These are phyloP conservation scores for Candida maris DNA, from an alignment of 805 yeast genomes.

Conservation along the genomic window DNA sequence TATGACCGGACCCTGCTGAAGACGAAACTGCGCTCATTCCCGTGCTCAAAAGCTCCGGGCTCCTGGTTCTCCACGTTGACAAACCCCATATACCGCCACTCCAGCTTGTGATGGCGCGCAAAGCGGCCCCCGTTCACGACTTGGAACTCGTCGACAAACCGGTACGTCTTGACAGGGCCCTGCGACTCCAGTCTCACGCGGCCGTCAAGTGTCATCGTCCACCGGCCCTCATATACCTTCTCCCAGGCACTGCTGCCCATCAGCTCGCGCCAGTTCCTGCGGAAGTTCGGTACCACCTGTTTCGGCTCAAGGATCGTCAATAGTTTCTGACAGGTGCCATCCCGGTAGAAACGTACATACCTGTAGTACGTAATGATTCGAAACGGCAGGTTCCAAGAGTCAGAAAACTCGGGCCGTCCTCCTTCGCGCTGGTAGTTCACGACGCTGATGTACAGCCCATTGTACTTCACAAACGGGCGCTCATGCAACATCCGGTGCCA, in stretches of 20 bases:
- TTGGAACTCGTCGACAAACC: conserved; percentile 59
- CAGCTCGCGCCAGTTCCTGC: conserved; percentile 26
- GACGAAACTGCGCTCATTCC: conserved; percentile 74
- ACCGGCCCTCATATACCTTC: conserved; percentile 47
- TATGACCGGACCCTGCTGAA: conserved; percentile 58
- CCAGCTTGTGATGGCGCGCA: conserved; percentile 62
- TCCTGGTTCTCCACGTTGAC: conserved; percentile 24
- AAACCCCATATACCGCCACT: conserved; percentile 66
- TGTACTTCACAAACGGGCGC: conserved; percentile 74
- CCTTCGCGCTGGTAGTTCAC: conserved; percentile 86
- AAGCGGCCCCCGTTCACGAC: conserved; percentile 56
- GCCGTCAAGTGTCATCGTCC: conserved; percentile 56
- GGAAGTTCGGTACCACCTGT: conserved; percentile 56
- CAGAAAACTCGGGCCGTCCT: conserved; percentile 60
- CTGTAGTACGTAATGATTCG: conserved; percentile 86
- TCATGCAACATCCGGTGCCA: conserved; percentile 52
- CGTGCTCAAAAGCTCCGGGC: conserved; percentile 42
- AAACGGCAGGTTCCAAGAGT: conserved; percentile 70
- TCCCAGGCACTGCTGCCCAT: conserved; percentile 27
- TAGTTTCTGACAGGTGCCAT: conserved; percentile 70
- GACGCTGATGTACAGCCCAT: conserved; percentile 82
- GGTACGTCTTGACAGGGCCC: conserved; percentile 59
- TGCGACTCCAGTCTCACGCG: conserved; percentile 46
- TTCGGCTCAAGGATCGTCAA: conserved; percentile 71
- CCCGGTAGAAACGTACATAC: conserved; percentile 74